Conservation (phyloP, 805 yeast species). For the Kodamaea jinghongensis region DNA sequence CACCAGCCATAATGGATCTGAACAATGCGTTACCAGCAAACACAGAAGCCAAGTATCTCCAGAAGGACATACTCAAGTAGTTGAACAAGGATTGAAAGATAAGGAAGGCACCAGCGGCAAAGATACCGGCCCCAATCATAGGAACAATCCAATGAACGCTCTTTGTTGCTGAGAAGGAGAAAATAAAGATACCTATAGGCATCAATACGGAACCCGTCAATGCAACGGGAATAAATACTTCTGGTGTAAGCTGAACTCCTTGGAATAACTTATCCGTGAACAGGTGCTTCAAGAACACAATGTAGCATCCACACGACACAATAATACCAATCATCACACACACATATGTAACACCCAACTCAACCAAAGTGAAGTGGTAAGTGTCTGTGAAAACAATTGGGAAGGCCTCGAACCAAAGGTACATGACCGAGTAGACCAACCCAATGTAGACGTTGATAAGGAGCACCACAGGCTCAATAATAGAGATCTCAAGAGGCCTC, state of each 20-base stretch:
- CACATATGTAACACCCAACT: slow-evolving; percentile 46
- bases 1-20: slow-evolving; percentile 52
- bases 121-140: slow-evolving; percentile 18
- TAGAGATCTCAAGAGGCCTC: slow-evolving; percentile 50
- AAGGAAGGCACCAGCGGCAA: slow-evolving; percentile 20
- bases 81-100: slow-evolving; percentile 51
- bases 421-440: slow-evolving; percentile 49
- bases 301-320: slow-evolving; percentile 10
- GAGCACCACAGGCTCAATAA: slow-evolving; percentile 55
- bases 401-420: slow-evolving; percentile 59
- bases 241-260: slow-evolving; percentile 14
- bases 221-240: slow-evolving; percentile 17
- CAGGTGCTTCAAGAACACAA: slow-evolving; percentile 8
- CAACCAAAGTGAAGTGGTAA: slow-evolving; percentile 46
- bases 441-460: slow-evolving; percentile 52
- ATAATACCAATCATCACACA: slow-evolving; percentile 46
- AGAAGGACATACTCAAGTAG: slow-evolving; percentile 48
- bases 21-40: slow-evolving; percentile 55
- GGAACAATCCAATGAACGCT: slow-evolving; percentile 21
- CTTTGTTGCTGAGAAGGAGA: slow-evolving; percentile 18
- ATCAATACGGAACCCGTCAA: slow-evolving; percentile 20
- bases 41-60: slow-evolving; percentile 52
- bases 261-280: slow-evolving; percentile 13
- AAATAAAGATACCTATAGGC: slow-evolving; percentile 20
- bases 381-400: slow-evolving; percentile 50